phyloP scores from a whole-genome alignment of 768 basidiomycete species.

The Phaffia tasmanica region DNA sequence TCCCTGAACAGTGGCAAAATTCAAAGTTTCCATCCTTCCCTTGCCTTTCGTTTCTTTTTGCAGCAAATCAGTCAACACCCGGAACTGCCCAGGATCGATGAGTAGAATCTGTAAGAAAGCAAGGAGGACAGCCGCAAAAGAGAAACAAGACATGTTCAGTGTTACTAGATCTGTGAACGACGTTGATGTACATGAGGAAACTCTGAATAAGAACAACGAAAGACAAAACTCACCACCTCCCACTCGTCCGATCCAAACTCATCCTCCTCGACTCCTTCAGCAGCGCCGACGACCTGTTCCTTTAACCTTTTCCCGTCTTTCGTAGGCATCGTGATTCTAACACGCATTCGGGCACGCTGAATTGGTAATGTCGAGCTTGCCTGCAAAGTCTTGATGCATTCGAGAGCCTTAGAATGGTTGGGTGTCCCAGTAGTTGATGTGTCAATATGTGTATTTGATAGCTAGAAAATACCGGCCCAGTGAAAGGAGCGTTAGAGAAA shows the following conservation, averaged over 20 bases:
- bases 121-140: neutral
- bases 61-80: constrained; percentile 73
- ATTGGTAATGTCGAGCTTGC: constrained; percentile 77
- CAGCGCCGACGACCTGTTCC: constrained; percentile 57
- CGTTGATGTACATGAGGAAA: neutral
- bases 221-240: constrained; percentile 58
- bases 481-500: constrained; percentile 8
- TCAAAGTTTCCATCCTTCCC: constrained; percentile 68
- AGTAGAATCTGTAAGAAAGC: constrained; percentile 57
- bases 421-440: neutral
- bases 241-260: constrained; percentile 63
- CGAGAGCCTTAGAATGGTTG: constrained; percentile 54
- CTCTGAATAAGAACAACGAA: neutral
- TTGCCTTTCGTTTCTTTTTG: constrained; percentile 84
- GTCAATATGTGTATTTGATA: neutral
- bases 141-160: neutral
- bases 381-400: constrained; percentile 74
- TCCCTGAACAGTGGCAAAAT: constrained; percentile 29
- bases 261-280: constrained; percentile 74
- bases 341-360: constrained; percentile 82
- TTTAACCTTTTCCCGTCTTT: constrained; percentile 58
- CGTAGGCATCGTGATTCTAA: constrained; percentile 64
- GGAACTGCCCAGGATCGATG: constrained; percentile 87
- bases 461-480: neutral
- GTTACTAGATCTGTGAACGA: too few species aligned